Base-by-base conservation (phyloP, 331 rosid genomes). In the Dryas integrifolia region DNA sequence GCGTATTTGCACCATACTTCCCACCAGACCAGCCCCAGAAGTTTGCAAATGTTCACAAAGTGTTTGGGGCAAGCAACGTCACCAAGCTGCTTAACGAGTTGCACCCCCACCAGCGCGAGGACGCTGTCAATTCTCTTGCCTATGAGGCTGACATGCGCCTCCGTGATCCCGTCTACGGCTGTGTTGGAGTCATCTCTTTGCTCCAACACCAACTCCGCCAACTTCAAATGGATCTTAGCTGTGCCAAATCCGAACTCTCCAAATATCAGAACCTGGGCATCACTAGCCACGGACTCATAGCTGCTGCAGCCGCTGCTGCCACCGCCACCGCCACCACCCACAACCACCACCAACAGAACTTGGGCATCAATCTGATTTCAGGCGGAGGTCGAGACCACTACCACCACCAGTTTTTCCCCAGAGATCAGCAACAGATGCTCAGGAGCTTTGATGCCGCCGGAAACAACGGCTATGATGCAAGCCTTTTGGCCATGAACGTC, bases 11-110 rank as follows among this genome's bases (percentile, higher is more conserved):
- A 21, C 98, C 98, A 0, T 94, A 94, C 70, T 94, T 94, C 55
- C 97, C 98, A 26, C 98, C 97, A 1, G 98, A 94, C 77, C 98
- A 94, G 72, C 98, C 98, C 0, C 96, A 91, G 56, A 94, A 94
- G 67, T 94, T 94, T 47, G 96, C 95, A 0, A 91, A 94, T 39
- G 98, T 94, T 40, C 98, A 91, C 74, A 91, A 89, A 75, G 94
- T 91, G 18, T 94, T 94, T 40, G 98, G 98, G 0, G 97, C 98
- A 1, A 94, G 98, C 74, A 94, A 94, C 62, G 97, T 94, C 12
- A 89, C 96, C 0, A 94, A 94, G 73, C 90, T 94, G 7, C 92
- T 94, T 59, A 94, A 94, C 41, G 97, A 94, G 70, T 76, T 94
- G 73, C 97, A 85, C 83, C 98, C 97, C 16, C 92, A 91, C 76